Evolutionary conservation across 495 filamentous ascomycete genomes (phyloP).

Genomic region (Chaetomium fimeti): DNA sequence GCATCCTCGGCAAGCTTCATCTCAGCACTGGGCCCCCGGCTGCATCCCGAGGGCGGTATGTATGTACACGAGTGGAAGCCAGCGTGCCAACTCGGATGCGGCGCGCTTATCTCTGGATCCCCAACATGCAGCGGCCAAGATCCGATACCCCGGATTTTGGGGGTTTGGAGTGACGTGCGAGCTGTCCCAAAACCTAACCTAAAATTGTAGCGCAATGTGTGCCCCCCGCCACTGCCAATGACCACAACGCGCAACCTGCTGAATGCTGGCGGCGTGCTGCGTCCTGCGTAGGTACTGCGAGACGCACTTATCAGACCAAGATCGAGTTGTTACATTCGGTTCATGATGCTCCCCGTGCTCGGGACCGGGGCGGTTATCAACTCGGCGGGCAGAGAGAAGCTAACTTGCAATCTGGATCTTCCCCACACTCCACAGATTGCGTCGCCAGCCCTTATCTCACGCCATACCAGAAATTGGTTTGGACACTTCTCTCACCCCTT

Average conservation of each 20-base stretch:
- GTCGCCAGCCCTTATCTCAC: conserved; percentile 31
- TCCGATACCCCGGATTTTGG: conserved; percentile 23
- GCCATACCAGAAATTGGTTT: conserved; percentile 32
- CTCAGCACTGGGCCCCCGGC: conserved; percentile 5
- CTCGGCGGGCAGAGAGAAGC: not conserved
- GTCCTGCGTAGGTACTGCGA: too few relatives aligned
- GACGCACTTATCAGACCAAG: too few relatives aligned
- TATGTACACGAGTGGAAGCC: too few relatives aligned
- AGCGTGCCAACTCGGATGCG: not conserved
- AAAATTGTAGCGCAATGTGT: too few relatives aligned
- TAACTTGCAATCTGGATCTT: not conserved
- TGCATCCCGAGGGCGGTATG: not conserved
- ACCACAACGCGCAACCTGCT: too few relatives aligned
- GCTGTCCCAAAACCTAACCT: not conserved
- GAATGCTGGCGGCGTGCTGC: too few relatives aligned
- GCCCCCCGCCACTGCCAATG: too few relatives aligned
- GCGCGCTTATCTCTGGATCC: conserved; percentile 7
- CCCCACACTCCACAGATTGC: conserved; percentile 30
- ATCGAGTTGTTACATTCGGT: not conserved
- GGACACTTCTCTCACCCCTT: not conserved
- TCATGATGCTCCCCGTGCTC: not conserved
- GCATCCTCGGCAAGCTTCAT: conserved; percentile 20
- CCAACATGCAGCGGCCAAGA: conserved; percentile 4
- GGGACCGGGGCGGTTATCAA: not conserved
- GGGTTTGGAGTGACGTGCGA: not conserved